A percentile compares a stretch with the other conserved stretches of the same genome.
phyloP scores from a whole-genome alignment of 768 basidiomycete genomes.

The Pulveroboletus sp. region DNA sequence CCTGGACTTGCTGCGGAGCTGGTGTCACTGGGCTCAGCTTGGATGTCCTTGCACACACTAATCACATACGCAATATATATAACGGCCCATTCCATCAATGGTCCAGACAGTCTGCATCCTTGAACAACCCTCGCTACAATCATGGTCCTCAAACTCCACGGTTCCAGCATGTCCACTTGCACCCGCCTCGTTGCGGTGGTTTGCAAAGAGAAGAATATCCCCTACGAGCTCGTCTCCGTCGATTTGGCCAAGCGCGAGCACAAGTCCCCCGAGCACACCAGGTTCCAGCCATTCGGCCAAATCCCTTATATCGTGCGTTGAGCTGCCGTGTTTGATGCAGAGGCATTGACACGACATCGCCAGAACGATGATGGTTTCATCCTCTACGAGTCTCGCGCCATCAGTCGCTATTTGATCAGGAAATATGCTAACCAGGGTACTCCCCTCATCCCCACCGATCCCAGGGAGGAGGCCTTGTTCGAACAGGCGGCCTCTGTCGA shows the following conservation, averaged over 20 bases:
- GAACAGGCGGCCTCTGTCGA: constrained; percentile 44
- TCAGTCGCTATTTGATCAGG: constrained; percentile 50
- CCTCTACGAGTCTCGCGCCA: constrained; percentile 60
- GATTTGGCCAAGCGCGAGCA: constrained; percentile 42
- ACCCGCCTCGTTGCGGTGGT: constrained; percentile 48
- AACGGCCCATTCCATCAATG: not conserved
- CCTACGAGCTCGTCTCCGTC: constrained; percentile 47
- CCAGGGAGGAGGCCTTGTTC: constrained; percentile 29
- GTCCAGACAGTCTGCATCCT: not conserved
- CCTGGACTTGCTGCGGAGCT: not conserved
- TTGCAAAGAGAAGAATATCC: constrained; percentile 51
- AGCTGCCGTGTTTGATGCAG: not conserved
- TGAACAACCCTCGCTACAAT: not conserved
- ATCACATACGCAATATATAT: too few relatives aligned
- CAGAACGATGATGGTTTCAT: constrained; percentile 60
- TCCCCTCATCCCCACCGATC: constrained; percentile 44
- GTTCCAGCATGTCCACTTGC: constrained; percentile 38
- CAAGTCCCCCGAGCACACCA: constrained; percentile 39
- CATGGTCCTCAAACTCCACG: constrained; percentile 38
- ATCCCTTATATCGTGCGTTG: constrained; percentile 40
- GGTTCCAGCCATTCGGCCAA: constrained; percentile 56
- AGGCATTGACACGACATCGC: not conserved
- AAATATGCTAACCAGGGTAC: constrained; percentile 52
- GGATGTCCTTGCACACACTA: too few relatives aligned
- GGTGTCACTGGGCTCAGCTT: too few relatives aligned